phyloP scores from a whole-genome alignment of 371 early-diverging fungal genomes.

The Apophysomyces ossiformis region DNA sequence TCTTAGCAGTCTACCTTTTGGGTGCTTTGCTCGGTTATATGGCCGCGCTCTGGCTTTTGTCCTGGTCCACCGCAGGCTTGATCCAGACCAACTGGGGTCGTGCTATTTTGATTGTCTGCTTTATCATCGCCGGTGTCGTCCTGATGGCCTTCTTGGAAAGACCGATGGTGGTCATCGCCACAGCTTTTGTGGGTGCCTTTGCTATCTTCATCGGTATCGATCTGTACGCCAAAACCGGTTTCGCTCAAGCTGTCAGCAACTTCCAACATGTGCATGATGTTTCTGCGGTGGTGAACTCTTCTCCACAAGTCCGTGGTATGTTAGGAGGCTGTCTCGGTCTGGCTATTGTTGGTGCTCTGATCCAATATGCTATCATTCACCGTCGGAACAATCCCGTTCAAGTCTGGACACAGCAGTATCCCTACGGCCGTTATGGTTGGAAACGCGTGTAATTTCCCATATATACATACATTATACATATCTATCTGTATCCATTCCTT shows the following conservation, averaged over 20 bases:
- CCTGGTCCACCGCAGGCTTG: conserved; percentile 54
- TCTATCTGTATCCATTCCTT: neutral
- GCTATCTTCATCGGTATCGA: conserved; percentile 62
- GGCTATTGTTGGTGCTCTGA: conserved; percentile 53
- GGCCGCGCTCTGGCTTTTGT: conserved; percentile 60
- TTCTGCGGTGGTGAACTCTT: conserved; percentile 28
- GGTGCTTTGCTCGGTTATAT: conserved; percentile 64
- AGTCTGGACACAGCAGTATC: conserved; percentile 44
- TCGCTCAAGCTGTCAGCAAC: conserved; percentile 39
- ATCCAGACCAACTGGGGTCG: conserved; percentile 59
- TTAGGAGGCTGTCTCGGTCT: conserved; percentile 58
- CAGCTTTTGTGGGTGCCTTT: conserved; percentile 61
- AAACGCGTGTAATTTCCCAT: conserved; percentile 35
- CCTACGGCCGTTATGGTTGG: conserved; percentile 42
- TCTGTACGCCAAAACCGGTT: conserved; percentile 59
- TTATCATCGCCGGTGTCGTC: conserved; percentile 51
- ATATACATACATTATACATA: conserved; percentile 1
- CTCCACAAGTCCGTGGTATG: conserved; percentile 57
- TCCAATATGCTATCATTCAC: conserved; percentile 51
- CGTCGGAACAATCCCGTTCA: conserved; percentile 22
- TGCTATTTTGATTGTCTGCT: conserved; percentile 56
- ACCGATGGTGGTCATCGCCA: conserved; percentile 55
- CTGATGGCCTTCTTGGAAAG: conserved; percentile 60
- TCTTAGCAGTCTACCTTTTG: conserved; percentile 60
- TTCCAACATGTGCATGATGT: conserved; percentile 37